Evolutionary conservation across 1,139 yeast species (phyloP), one percentile per base, ranked within the genome.

Genomic region (Lodderomyces parapsilosis): DNA sequence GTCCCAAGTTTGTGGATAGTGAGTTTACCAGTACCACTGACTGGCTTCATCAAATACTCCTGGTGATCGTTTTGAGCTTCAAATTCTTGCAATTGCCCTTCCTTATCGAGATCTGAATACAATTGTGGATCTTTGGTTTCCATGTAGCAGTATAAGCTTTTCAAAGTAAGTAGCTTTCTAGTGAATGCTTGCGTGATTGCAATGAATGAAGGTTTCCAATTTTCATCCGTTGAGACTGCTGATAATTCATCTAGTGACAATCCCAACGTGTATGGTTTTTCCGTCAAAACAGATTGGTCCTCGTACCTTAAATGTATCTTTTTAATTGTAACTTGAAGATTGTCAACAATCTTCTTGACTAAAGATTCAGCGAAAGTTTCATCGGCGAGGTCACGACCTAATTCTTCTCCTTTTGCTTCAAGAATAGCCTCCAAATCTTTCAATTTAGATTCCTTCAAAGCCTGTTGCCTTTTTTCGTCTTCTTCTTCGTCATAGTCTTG

Each of bases 301-400:
- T 94, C 99, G 57, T 91, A 93, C 45, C 99, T 76, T 14, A 94
- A 64, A 62, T 94, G 99, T 47, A 94, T 93, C 57, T 89, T 89
- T 56, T 84, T 86, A 49, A 94, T 88, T 0, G 96, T 88, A n/a
- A 94, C 78, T 60, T 94, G 99, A 43, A 94, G 68, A 56, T 94
- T 94, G 62, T 94, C 99, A 32, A 93, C 85, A 51, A 93, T 84
- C 60, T 93, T 93, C 1, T 96, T 87, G 4, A 90, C 76, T 49
- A 94, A 71, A 36, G 93, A 83, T 54, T 91, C 96, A 3, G 96
- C 84, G 59, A 93, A 93, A 30, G 89, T 74, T 59, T 88, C 94
- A 57, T 83, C 84, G 3, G 63, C 61, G 9, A 66, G 52, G 38
- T 79, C 78, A 32, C 75, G 76, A 17, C 76, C 68, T 15, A 71